Conservation (phyloP, 257 asterid species). For the Rhazya stricta region DNA sequence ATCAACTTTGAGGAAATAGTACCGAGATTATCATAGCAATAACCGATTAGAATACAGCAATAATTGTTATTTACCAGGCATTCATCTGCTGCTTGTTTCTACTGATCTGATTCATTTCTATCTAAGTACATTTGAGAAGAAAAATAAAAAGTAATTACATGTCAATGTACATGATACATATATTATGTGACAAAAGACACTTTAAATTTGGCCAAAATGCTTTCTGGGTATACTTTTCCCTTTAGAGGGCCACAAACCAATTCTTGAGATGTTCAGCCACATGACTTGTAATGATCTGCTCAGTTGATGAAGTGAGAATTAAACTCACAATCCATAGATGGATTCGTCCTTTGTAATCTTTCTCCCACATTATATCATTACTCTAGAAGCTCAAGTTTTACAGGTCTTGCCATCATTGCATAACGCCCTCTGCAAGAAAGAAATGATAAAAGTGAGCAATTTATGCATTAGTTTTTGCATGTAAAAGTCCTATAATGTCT, state of each 20-base stretch:
- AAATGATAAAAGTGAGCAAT: not conserved
- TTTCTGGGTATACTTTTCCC: not conserved
- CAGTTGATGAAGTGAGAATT: not conserved
- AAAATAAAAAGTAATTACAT: no score
- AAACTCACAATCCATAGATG: not conserved
- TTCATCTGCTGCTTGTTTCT: no score
- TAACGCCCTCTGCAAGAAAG: constrained; percentile 33
- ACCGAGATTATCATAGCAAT: no score
- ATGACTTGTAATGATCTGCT: not conserved
- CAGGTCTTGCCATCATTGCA: constrained; percentile 62
- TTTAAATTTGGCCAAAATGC: not conserved
- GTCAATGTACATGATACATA: not conserved
- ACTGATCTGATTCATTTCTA: no score
- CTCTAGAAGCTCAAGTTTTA: constrained; percentile 38
- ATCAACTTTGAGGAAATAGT: no score
- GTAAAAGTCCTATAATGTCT: not conserved
- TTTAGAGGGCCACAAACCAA: not conserved
- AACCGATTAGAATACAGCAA: no score
- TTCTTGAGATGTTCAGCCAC: not conserved
- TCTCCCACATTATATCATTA: not conserved
- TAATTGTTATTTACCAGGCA: no score
- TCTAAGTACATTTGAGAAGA: no score
- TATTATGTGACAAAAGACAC: no score
- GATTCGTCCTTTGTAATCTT: not conserved
- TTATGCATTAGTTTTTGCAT: not conserved